A percentile compares a stretch with the other conserved stretches of the same genome.
Evolutionary conservation across 1,284 basidiomycete genomes (phyloP).

Genomic region (Ustilago sp.): DNA sequence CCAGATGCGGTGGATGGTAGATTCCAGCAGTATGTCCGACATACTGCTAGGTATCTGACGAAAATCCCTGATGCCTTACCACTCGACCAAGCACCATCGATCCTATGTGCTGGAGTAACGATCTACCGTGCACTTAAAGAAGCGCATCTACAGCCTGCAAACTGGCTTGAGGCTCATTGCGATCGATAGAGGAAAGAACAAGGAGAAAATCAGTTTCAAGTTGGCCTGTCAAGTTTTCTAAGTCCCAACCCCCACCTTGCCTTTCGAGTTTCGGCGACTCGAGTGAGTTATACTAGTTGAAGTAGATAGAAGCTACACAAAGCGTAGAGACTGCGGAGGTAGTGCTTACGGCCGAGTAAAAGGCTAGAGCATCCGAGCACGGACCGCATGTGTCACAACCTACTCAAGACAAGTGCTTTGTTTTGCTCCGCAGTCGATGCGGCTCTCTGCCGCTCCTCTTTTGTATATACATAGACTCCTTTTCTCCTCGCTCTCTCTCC

Average conservation of each 20-base stretch:
- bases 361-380: too few species aligned
- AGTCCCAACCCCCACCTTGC: conserved; percentile 5
- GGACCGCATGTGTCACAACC: too few species aligned
- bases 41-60: conserved; percentile 79
- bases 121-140: conserved; percentile 87
- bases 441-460: too few species aligned
- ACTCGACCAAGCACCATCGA: conserved; percentile 81
- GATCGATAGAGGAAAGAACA: conserved; percentile 81
- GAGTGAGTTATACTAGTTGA: too few species aligned
- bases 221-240: conserved; percentile 80
- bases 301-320: too few species aligned
- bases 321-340: too few species aligned
- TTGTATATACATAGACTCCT: too few species aligned
- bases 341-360: too few species aligned
- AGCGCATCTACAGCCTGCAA: conserved; percentile 76
- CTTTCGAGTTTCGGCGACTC: too few species aligned
- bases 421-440: too few species aligned
- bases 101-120: conserved; percentile 83
- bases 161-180: conserved; percentile 80
- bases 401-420: too few species aligned
- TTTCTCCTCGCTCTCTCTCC: too few species aligned
- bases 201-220: conserved; percentile 77
- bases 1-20: conserved; percentile 77
- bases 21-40: conserved; percentile 78
- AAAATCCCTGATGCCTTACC: conserved; percentile 71